Conservation (phyloP, 2,329 filamentous ascomycete genomes). For the Pseudogymnoascus sp. region DNA sequence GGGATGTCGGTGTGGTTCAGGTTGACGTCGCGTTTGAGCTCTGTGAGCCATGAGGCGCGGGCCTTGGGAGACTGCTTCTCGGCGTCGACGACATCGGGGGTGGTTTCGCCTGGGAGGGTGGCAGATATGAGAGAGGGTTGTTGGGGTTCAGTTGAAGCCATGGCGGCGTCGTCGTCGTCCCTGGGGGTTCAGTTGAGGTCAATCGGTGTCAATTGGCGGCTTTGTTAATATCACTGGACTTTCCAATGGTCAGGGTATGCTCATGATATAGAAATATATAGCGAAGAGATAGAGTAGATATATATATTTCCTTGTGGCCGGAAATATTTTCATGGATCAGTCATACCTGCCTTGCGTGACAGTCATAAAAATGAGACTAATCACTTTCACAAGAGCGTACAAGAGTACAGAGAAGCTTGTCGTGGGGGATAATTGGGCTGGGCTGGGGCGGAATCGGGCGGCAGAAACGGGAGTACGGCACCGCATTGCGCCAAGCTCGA, state of each 20-base stretch:
- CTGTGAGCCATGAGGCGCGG: neutral
- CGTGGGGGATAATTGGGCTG: neutral
- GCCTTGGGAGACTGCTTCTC: constrained; percentile 3
- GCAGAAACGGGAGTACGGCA: constrained; percentile 5
- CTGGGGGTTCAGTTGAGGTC: neutral
- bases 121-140: constrained; percentile 25
- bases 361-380: neutral
- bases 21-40: constrained; percentile 24
- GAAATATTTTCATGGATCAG: neutral
- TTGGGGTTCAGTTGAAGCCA: neutral
- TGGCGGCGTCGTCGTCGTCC: neutral
- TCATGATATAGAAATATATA: neutral
- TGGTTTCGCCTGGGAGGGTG: constrained; percentile 32
- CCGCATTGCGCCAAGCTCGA: neutral
- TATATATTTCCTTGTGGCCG: constrained; percentile 5
- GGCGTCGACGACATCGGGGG: constrained; percentile 24
- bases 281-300: neutral
- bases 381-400: neutral
- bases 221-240: neutral
- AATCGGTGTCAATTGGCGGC: neutral
- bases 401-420: neutral
- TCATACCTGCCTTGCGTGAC: neutral
- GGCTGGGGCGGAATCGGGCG: neutral
- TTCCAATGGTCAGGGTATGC: neutral
- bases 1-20: constrained; percentile 28